Base-by-base conservation (phyloP, 2,329 filamentous ascomycete species). In the Arthrobotrys sphaeroides region DNA sequence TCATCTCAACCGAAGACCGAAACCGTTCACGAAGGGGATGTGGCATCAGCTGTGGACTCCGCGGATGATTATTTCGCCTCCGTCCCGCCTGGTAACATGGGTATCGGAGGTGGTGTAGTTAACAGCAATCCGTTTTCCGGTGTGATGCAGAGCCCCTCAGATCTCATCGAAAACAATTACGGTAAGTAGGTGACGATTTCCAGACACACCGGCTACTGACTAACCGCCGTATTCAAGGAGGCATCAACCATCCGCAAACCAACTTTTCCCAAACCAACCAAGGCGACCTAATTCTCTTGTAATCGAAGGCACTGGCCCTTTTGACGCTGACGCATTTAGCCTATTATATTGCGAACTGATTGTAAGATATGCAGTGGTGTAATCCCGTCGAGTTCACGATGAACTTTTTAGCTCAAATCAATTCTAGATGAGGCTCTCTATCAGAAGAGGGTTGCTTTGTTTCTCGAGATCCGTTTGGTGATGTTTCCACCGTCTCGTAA, bases 1-100 rank as follows among this genome's bases (percentile, higher is more conserved):
- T 83, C 82, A 38, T 88, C 90, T 77, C 84, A 82, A 16, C 87
- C 89, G 78, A 90, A 90, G 84, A 86, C 84, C 38, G 85, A 90
- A 22, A 88, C 86, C 79, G 85, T 86, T 83, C 85, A 89, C 78
- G 87, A 88, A 60, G 83, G 86, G 51, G 84, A 84, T 0, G 85
- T 87, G 80, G 82, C 87, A 2, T 84, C 85, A 2, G 84, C 87
- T 47, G 83, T 87, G 9, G 84, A 86, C 68, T 82, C 84, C 28
- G 83, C 84, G 77, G 84, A 81, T 49, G 80, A 81, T 38, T 81
- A 81, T 33, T 60, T 65, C 36, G 64, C 62, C 49, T 78, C 81
- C 0, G 72, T 75, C 24, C 72, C 72, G 13, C 72, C 72, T 49
- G 72, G 72, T 42, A 75, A 75, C 24, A 75, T 75, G 72, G 72